These are phyloP conservation scores for Cladochytrium replicatum DNA, from an alignment of 192 early-diverging fungal species.

Conservation along the genomic window DNA sequence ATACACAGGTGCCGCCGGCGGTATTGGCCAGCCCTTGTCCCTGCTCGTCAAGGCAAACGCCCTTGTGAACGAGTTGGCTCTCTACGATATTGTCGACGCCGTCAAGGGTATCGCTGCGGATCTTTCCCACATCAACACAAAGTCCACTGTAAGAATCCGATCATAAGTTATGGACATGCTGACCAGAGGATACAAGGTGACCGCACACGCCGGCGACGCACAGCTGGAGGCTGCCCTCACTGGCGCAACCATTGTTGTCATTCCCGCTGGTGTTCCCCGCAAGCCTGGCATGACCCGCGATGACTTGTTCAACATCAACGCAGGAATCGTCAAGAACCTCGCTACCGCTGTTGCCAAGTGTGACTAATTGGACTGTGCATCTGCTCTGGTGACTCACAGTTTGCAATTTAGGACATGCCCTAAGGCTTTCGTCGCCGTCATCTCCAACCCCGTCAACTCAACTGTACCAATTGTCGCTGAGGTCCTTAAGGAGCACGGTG, in stretches of 20 bases:
- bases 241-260: constrained; percentile 46
- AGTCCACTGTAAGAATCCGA: constrained; percentile 24
- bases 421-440: constrained; percentile 52
- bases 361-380: constrained; percentile 15
- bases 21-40: constrained; percentile 57
- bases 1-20: constrained; percentile 71
- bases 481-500: constrained; percentile 46
- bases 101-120: constrained; percentile 58
- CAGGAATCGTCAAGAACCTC: constrained; percentile 50
- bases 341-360: constrained; percentile 48
- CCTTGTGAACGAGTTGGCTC: constrained; percentile 40
- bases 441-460: constrained; percentile 61
- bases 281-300: constrained; percentile 66
- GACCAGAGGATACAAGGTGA: constrained; percentile 13
- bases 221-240: constrained; percentile 38
- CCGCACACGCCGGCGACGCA: constrained; percentile 43
- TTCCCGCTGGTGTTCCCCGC: constrained; percentile 55
- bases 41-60: constrained; percentile 50
- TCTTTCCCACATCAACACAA: constrained; percentile 56
- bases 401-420: constrained; percentile 38
- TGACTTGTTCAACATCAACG: constrained; percentile 62
- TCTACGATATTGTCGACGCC: constrained; percentile 57
- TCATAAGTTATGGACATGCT: background rate
- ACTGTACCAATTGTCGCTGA: constrained; percentile 58
- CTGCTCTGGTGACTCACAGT: constrained; percentile 1